Percentiles rank a stretch among this genome's conserved stretches.
phyloP scores from a whole-genome alignment of 768 basidiomycete genomes.

The Cystobasidiopsis lactophilus region DNA sequence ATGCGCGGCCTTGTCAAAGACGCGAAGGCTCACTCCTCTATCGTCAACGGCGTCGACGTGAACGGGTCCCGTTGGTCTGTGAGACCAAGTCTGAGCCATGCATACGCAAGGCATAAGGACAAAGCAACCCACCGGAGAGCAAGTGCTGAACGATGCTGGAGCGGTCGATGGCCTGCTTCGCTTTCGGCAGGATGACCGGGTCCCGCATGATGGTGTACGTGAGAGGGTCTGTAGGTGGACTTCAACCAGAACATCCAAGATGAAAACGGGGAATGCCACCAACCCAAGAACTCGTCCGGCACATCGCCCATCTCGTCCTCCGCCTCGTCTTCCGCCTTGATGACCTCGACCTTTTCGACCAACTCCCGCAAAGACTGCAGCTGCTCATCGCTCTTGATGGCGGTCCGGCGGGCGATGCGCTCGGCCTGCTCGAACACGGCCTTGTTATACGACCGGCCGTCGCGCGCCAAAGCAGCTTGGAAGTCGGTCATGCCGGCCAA shows the following conservation, averaged over 20 bases:
- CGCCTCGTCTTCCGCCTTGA: constrained; percentile 53
- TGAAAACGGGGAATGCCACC: constrained; percentile 16
- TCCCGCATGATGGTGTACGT: constrained; percentile 88
- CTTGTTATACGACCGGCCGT: constrained; percentile 73
- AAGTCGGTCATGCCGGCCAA: constrained; percentile 59
- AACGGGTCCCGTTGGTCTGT: background rate
- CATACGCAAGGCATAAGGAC: background rate
- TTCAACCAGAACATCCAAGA: background rate
- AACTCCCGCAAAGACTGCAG: constrained; percentile 47
- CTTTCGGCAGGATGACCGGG: constrained; percentile 74
- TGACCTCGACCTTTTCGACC: constrained; percentile 60
- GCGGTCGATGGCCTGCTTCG: constrained; percentile 54
- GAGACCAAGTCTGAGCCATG: background rate
- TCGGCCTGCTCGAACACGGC: constrained; percentile 62
- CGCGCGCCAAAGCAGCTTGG: constrained; percentile 66
- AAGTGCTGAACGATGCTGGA: constrained; percentile 87
- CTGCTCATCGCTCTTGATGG: constrained; percentile 55
- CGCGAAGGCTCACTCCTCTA: no score
- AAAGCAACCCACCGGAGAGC: constrained; percentile 23
- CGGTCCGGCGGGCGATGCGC: constrained; percentile 37
- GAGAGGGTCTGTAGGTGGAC: constrained; percentile 44
- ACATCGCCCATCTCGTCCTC: constrained; percentile 70
- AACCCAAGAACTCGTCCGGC: constrained; percentile 87
- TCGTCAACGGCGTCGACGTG: background rate
- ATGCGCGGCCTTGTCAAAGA: no score